A percentile compares a stretch with the other conserved stretches of the same genome.
phyloP scores from a whole-genome alignment of 176 grass and related monocot species.

The Triticum aestivum region IWGSC_CS_RefSeq_v2.1 NC_057806.1:284241253-284241752 shows the following conservation, averaged over 20 bases:
- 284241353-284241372: slow-evolving; percentile 16
- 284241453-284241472: slow-evolving; percentile 30
- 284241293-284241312: slow-evolving; percentile 46
- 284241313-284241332: slow-evolving; percentile 41
- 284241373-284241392: slow-evolving; percentile 30
- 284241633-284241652: slow-evolving; percentile 23
- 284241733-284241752: slow-evolving; percentile 34
- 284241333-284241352: slow-evolving; percentile 35
- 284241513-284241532: slow-evolving; percentile 23
- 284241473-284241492: slow-evolving; percentile 27
- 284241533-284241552: slow-evolving; percentile 31
- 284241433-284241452: slow-evolving; percentile 32
- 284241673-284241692: slow-evolving; percentile 39
- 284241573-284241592: slow-evolving; percentile 33
- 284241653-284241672: slow-evolving; percentile 26
- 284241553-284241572: slow-evolving; percentile 36
- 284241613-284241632: slow-evolving; percentile 25
- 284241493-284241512: slow-evolving; percentile 21
- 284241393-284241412: slow-evolving; percentile 39
- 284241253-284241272: slow-evolving; percentile 40
- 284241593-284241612: slow-evolving; percentile 23
- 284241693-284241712: slow-evolving; percentile 51
- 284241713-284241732: slow-evolving; percentile 37
- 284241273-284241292: slow-evolving; percentile 33
- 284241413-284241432: slow-evolving; percentile 31